These are phyloP conservation scores for Lichtheimia corymbifera DNA, from an alignment of 371 early-diverging fungal species.

Conservation along the genomic window DNA sequence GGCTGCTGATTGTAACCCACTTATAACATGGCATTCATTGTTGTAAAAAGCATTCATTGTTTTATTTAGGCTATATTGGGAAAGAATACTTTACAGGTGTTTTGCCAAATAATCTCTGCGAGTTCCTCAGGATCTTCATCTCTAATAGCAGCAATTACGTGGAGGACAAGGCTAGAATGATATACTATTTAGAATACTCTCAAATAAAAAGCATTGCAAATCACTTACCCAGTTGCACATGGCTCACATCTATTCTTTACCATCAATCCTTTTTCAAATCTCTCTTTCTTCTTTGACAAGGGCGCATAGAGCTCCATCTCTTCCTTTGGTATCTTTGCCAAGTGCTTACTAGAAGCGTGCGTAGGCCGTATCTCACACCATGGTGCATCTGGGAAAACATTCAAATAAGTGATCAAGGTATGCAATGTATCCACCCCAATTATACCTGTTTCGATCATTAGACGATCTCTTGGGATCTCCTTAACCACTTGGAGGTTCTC, in stretches of 20 bases:
- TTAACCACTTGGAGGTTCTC: conserved; percentile 81
- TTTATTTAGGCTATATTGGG: conserved; percentile 8
- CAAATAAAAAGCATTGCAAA: too few relatives aligned
- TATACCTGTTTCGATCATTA: conserved; percentile 91
- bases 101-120: conserved; percentile 59
- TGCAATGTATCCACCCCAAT: neutral
- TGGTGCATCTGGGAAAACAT: conserved; percentile 69
- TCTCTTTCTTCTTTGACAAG: conserved; percentile 70
- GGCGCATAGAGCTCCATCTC: conserved; percentile 43
- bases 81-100: conserved; percentile 63
- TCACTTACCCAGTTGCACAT: conserved; percentile 66
- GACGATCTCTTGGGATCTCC: conserved; percentile 77
- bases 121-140: conserved; percentile 47
- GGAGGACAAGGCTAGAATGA: conserved; percentile 55
- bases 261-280: conserved; percentile 67
- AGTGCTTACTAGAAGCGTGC: conserved; percentile 75
- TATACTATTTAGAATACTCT: neutral
- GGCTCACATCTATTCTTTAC: conserved; percentile 92
- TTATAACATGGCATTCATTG: too few relatives aligned
- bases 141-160: conserved; percentile 60
- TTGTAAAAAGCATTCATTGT: too few relatives aligned
- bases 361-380: conserved; percentile 95
- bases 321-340: conserved; percentile 36
- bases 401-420: neutral
- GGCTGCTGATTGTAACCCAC: too few relatives aligned